Percentiles rank a stretch among this genome's conserved stretches.
phyloP scores from a whole-genome alignment of 2,329 filamentous ascomycete species.

The Chaetomiaceae sp. region DNA sequence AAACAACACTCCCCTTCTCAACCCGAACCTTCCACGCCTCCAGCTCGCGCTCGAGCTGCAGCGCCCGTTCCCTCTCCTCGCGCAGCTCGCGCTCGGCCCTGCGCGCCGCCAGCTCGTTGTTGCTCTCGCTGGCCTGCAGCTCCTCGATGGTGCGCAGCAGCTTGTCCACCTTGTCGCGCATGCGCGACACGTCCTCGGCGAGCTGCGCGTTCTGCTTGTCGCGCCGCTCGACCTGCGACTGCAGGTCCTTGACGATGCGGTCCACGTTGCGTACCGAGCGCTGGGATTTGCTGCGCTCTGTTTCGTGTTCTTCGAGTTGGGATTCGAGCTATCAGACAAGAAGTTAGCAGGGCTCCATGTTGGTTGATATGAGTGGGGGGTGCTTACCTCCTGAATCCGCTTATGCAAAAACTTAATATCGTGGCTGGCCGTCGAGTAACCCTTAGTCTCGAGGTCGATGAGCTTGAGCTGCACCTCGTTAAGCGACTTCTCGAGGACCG shows the following conservation, averaged over 20 bases:
- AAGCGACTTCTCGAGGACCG: constrained; percentile 78
- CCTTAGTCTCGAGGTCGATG: constrained; percentile 94
- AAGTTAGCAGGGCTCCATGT: constrained; percentile 16
- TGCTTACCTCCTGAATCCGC: constrained; percentile 84
- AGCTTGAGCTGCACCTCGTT: constrained; percentile 87
- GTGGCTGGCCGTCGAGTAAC: constrained; percentile 88
- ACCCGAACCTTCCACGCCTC: constrained; percentile 74
- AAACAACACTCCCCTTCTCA: constrained; percentile 47
- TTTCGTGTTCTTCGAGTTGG: constrained; percentile 79
- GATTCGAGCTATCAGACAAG: constrained; percentile 72
- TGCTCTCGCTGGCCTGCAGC: constrained; percentile 80
- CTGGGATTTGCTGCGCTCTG: constrained; percentile 72
- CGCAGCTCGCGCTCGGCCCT: constrained; percentile 85
- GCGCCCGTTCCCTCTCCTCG: constrained; percentile 77
- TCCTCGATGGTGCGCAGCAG: constrained; percentile 90
- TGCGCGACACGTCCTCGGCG: constrained; percentile 75
- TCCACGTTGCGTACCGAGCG: constrained; percentile 89
- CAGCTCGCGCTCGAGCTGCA: constrained; percentile 81
- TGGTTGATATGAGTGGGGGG: not conserved
- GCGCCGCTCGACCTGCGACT: constrained; percentile 85
- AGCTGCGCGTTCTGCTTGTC: constrained; percentile 82
- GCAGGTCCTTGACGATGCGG: constrained; percentile 87
- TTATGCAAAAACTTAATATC: constrained; percentile 94
- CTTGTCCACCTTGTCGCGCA: constrained; percentile 86
- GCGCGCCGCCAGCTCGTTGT: constrained; percentile 73